Evolutionary conservation across 75 land plant genomes (phyloP), one percentile per base, ranked within the genome.

Genomic region (Ceratopteris richardii): DNA sequence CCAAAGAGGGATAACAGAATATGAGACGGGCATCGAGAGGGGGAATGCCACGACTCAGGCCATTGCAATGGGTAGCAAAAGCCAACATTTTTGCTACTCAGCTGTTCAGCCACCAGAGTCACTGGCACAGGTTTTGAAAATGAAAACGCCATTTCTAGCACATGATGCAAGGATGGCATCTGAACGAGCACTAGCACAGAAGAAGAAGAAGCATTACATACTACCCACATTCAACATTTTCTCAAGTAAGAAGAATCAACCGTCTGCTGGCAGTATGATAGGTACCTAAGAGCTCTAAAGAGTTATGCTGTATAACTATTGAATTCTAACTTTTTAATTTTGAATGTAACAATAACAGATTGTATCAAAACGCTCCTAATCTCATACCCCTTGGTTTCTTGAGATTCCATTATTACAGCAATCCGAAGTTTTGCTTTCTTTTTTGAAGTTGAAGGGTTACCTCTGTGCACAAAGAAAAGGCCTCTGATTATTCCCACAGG

Each of bases 1-100:
- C 58, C 59, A 9, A 83, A 86, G 60, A 82, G 82, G 44, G 76
- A 73, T 73, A 82, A 79, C 44, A 73, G 74, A 62, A 18, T 54
- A 16, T 41, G 77, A 63, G 26, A 51, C 68, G 46, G 40, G 30
- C 43, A 17, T 4, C n/a, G 37, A 33, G 37, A 33, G 3, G 37
- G 37, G 9, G 37, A 33, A 33, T 33, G 37, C 37, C 3, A 4
- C 37, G 9, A 7, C 21, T 17, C 48, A n/a, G 48, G 4, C 3
- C 12, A 14, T 46, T 17, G 48, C 4, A 17, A 17, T 20, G n/a
- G 21, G 21, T 14, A 20, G n/a, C 17, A 46, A 46, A 17, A 46
- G 48, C 21, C 48, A 20, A 17, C 14, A 5, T 17, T 46, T 46
- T 5, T 46, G 14, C 3, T 17, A n/a, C 14, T n/a, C 12, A 2